Evolutionary conservation across 106 monocot species (phyloP).

Genomic region (Gastrodia elata): DNA sequence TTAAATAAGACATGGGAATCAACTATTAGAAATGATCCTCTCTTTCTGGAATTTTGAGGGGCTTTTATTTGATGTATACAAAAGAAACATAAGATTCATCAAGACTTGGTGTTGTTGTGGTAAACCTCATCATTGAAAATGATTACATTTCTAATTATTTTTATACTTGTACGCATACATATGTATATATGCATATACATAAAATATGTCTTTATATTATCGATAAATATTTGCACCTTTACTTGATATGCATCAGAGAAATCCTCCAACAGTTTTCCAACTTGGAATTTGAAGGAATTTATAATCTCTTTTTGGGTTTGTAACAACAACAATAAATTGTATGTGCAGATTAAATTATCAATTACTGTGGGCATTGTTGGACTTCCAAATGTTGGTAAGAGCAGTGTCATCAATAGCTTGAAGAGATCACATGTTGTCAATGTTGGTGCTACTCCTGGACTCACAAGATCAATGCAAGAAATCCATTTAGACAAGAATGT

Average conservation of each 20-base stretch:
- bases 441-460: conserved; percentile 92
- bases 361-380: conserved; percentile 92
- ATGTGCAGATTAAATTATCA: conserved; percentile 76
- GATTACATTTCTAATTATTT: no score
- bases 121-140: no score
- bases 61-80: no score
- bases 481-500: conserved; percentile 89
- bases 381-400: conserved; percentile 98
- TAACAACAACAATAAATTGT: neutral
- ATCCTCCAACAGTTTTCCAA: neutral
- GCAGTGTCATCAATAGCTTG: conserved; percentile 97
- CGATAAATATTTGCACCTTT: no score
- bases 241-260: neutral
- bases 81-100: no score
- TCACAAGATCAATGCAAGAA: conserved; percentile 98
- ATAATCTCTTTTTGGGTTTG: neutral
- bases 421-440: conserved; percentile 94
- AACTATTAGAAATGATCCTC: no score
- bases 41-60: no score
- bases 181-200: no score
- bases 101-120: no score
- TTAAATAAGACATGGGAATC: no score
- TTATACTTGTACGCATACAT: no score
- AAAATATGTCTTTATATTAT: no score
- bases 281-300: neutral